Base-by-base conservation (phyloP, 2,329 filamentous ascomycete species). In the Cytospora piceae region DNA sequence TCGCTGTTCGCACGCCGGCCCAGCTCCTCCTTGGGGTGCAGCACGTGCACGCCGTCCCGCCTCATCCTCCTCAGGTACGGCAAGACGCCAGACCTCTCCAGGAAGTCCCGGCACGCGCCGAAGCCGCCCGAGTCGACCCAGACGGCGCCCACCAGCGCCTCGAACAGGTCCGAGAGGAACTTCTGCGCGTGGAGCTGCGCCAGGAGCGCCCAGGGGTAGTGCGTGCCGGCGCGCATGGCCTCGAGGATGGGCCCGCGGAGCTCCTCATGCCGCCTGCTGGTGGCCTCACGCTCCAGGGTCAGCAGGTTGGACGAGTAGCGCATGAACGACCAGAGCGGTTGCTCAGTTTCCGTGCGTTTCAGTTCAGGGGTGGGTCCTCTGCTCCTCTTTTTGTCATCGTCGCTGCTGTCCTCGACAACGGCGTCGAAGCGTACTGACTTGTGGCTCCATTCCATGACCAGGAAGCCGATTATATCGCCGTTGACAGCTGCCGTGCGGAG, bases 81-180 rank as follows among this genome's bases (percentile, higher is more conserved):
- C 49, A 93, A 69, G 5, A 97, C 80, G 0, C 92, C 92, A 4
- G 93, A 78, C 0, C 80, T 78, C 54, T 85, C 81, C 0, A 92
- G 74, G 46, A 97, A 82, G 0, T 61, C 72, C 58, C 83, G 79
- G 71, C 92, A 96, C 0, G 74, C 75, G 0, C 79, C 79, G 17
- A 92, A 73, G 1, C 84, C 82, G 0, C 90, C 90, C 0, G 83
- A 91, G 74, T 98, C 95, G 24, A 97, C 80, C 81, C 91, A 97
- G 0, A 97, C 83, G 0, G 93, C 94, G 0, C 92, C 94, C 0
- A 98, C 76, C 0, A 96, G 74, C 37, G 87, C 86, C 78, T 98
- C 94, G 12, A 97, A 81, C 9, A 97, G 78, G 74, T 97, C 94
- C 0, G 90, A 94, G 76, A 90, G 90, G 75, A 92, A 91, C 73